Evolutionary conservation across 768 basidiomycete genomes (phyloP).

Genomic region (Auriculariales sp.): DNA sequence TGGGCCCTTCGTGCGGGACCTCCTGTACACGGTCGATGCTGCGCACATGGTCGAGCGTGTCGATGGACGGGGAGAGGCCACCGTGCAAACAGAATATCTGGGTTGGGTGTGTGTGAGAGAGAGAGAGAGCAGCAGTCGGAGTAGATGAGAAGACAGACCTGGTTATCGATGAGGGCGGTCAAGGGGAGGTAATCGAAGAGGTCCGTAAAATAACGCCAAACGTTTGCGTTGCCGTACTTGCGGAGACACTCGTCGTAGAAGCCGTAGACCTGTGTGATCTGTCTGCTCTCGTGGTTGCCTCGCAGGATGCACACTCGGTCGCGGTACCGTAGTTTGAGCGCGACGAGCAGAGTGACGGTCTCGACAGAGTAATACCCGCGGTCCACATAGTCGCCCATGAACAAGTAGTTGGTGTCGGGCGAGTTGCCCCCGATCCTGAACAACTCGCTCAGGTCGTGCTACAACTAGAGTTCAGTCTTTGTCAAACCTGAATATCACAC

Average conservation of each 20-base stretch:
- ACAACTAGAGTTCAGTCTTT: constrained; percentile 6
- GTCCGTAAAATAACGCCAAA: constrained; percentile 99
- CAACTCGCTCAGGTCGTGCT: constrained; percentile 99
- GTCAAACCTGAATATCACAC: constrained; percentile 7
- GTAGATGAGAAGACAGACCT: constrained; percentile 52
- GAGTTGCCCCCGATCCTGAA: constrained; percentile 98
- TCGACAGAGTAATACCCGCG: constrained; percentile 99
- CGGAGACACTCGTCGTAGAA: constrained; percentile 99
- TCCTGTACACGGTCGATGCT: constrained; percentile 98
- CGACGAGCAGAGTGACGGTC: constrained; percentile 93
- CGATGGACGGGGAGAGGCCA: constrained; percentile 95
- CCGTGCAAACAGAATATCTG: constrained; percentile 99
- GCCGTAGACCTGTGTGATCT: constrained; percentile 99
- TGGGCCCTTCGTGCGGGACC: constrained; percentile 98
- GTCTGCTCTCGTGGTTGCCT: constrained; percentile 96
- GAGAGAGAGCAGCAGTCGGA: constrained; percentile 3
- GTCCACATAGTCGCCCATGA: constrained; percentile 99
- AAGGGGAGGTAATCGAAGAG: constrained; percentile 95
- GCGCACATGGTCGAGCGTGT: constrained; percentile 98
- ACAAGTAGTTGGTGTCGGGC: constrained; percentile 98
- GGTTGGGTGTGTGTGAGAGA: constrained; percentile 3
- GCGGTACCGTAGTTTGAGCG: constrained; percentile 93
- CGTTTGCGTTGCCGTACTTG: constrained; percentile 99
- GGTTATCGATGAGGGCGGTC: constrained; percentile 96
- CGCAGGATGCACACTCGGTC: constrained; percentile 96